These are phyloP conservation scores for Nyssa sinensis DNA, from an alignment of 148 eudicot genomes.

Conservation along the genomic window DNA sequence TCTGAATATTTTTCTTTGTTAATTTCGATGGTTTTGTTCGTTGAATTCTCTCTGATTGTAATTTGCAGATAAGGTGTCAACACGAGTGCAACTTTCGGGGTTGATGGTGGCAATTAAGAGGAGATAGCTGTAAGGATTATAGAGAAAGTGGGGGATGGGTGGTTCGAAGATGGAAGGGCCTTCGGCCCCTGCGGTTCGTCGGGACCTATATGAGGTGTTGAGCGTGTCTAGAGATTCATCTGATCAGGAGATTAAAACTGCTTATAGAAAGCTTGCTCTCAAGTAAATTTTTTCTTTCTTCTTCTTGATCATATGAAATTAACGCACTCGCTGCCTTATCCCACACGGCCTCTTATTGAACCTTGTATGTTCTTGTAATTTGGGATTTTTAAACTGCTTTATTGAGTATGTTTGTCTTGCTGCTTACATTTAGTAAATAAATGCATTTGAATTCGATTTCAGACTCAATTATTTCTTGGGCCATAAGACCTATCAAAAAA, in stretches of 20 bases:
- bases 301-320: too few species aligned
- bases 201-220: slow-evolving; percentile 89
- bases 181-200: slow-evolving; percentile 50
- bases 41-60: not conserved
- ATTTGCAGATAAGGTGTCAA: not conserved
- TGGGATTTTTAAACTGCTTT: not conserved
- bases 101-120: slow-evolving; percentile 16
- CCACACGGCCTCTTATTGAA: not conserved
- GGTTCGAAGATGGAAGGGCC: slow-evolving; percentile 47
- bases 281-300: slow-evolving; percentile 47
- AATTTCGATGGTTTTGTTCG: not conserved
- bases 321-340: too few species aligned
- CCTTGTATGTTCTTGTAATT: not conserved
- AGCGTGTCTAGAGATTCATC: slow-evolving; percentile 64
- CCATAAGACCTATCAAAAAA: too few species aligned
- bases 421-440: not conserved
- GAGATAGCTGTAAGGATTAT: not conserved
- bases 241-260: slow-evolving; percentile 88
- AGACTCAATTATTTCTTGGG: not conserved
- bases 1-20: not conserved
- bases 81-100: not conserved
- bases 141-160: slow-evolving; percentile 24
- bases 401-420: not conserved
- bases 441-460: slow-evolving; percentile 8
- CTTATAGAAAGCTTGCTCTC: slow-evolving; percentile 93